These are phyloP conservation scores for Ascochyta clinopodiicola DNA, from an alignment of 2,329 filamentous ascomycete species.

Conservation along the genomic window DNA sequence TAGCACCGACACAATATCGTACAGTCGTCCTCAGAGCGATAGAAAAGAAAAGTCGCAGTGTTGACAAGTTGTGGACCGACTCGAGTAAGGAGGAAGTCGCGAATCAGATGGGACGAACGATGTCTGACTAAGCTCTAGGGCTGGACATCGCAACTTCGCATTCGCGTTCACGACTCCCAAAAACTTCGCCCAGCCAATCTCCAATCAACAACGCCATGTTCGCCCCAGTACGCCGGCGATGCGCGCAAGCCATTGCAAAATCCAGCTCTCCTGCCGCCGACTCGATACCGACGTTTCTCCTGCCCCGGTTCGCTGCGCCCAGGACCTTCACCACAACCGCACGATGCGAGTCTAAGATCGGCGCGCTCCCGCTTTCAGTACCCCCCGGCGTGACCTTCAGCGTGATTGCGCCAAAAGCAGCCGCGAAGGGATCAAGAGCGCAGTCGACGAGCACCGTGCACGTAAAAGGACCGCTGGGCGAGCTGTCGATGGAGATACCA, in stretches of 20 bases:
- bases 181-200: conserved; percentile 28
- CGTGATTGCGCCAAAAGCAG: conserved; percentile 67
- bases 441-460: conserved; percentile 72
- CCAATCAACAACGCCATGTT: conserved; percentile 61
- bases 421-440: conserved; percentile 64
- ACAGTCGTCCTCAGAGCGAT: background rate
- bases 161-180: conserved; percentile 25
- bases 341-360: conserved; percentile 78
- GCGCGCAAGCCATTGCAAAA: conserved; percentile 59
- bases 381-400: conserved; percentile 69
- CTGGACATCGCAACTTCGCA: conserved; percentile 13
- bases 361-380: conserved; percentile 64
- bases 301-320: conserved; percentile 62
- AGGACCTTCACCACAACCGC: conserved; percentile 76
- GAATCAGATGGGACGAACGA: conserved; percentile 4
- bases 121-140: conserved; percentile 5
- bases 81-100: conserved; percentile 10
- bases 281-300: conserved; percentile 73
- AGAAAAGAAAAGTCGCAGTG: background rate
- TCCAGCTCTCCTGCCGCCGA: conserved; percentile 52
- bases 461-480: conserved; percentile 81
- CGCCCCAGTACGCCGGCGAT: conserved; percentile 65
- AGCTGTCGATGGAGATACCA: conserved; percentile 79
- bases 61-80: background rate
- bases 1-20: background rate